Conservation (phyloP, 2,329 filamentous ascomycete species). For the Teratosphaeria destructans region DNA sequence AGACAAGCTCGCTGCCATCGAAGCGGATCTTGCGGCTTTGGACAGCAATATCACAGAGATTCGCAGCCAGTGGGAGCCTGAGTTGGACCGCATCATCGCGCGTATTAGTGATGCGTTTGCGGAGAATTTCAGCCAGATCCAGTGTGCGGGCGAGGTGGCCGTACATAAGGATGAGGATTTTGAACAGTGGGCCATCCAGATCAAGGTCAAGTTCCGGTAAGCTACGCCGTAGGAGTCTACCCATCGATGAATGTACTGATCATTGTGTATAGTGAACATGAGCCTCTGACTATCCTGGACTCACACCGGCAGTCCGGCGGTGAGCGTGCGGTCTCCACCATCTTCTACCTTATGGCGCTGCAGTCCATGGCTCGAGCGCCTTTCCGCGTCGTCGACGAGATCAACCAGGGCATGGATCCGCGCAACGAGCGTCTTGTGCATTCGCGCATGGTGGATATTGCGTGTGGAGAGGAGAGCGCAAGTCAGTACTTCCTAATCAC, state of each 20-base stretch:
- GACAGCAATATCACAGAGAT: slow-evolving; percentile 53
- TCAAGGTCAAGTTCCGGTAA: slow-evolving; percentile 88
- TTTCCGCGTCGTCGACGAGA: slow-evolving; percentile 97
- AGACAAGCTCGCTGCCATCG: slow-evolving; percentile 30
- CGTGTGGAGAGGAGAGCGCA: slow-evolving; percentile 56
- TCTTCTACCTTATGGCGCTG: slow-evolving; percentile 97
- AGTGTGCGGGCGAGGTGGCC: slow-evolving; percentile 81
- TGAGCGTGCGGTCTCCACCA: slow-evolving; percentile 90
- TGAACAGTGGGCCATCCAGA: slow-evolving; percentile 85
- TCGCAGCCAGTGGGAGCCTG: slow-evolving; percentile 69
- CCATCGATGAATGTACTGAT: slow-evolving; percentile 9
- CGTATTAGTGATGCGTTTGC: slow-evolving; percentile 86
- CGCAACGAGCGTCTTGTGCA: slow-evolving; percentile 98
- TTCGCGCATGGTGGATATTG: slow-evolving; percentile 95
- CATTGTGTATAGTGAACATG: slow-evolving; percentile 51
- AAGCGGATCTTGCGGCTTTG: slow-evolving; percentile 38
- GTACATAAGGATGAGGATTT: slow-evolving; percentile 82
- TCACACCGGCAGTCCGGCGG: slow-evolving; percentile 92
- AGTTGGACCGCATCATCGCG: slow-evolving; percentile 63
- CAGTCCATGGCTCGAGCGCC: slow-evolving; percentile 88
- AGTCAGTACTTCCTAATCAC: slow-evolving; percentile 90
- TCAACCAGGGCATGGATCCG: slow-evolving; percentile 99
- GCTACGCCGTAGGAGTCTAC: slow-evolving; percentile 17
- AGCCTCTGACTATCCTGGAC: slow-evolving; percentile 74
- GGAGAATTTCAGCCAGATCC: slow-evolving; percentile 88